A percentile compares a stretch with the other conserved stretches of the same genome.
Conservation (phyloP, 768 basidiomycete genomes). For the Dacryopinax primogenitus region DNA sequence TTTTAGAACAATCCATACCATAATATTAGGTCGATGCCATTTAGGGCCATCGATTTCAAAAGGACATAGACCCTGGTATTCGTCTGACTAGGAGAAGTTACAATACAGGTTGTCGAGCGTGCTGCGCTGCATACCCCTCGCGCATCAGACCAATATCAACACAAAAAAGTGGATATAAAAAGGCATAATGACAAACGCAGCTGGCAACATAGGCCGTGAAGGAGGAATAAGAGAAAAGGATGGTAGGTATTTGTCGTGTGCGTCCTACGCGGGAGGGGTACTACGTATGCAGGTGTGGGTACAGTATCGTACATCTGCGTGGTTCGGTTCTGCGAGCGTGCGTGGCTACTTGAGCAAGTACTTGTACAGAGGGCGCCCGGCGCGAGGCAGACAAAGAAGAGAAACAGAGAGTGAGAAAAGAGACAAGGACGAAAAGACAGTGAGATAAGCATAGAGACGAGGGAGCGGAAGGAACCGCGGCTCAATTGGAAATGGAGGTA, state of each 20-base stretch:
- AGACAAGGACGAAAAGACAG: not conserved
- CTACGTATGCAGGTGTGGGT: conserved; percentile 3
- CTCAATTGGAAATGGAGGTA: not conserved
- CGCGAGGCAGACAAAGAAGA: conserved; percentile 5
- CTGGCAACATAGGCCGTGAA: not conserved
- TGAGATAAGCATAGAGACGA: not conserved
- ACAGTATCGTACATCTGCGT: conserved; percentile 9
- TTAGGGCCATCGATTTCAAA: not conserved
- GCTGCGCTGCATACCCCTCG: not conserved
- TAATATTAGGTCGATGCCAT: too few species aligned
- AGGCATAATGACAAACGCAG: not conserved
- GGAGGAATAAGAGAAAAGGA: not conserved
- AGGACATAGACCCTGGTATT: not conserved
- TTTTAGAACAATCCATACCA: not conserved
- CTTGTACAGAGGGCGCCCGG: conserved; percentile 9
- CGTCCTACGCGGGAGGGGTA: conserved; percentile 1
- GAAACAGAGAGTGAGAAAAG: not conserved
- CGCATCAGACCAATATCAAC: not conserved
- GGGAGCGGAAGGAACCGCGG: conserved; percentile 1
- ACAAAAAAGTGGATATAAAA: not conserved
- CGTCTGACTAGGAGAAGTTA: not conserved
- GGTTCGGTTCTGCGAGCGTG: not conserved
- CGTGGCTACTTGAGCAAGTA: not conserved
- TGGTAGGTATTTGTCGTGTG: conserved; percentile 4
- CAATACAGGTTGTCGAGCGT: not conserved